Conservation (phyloP, 1,284 basidiomycete genomes). For the Coniferiporia weirii region DNA sequence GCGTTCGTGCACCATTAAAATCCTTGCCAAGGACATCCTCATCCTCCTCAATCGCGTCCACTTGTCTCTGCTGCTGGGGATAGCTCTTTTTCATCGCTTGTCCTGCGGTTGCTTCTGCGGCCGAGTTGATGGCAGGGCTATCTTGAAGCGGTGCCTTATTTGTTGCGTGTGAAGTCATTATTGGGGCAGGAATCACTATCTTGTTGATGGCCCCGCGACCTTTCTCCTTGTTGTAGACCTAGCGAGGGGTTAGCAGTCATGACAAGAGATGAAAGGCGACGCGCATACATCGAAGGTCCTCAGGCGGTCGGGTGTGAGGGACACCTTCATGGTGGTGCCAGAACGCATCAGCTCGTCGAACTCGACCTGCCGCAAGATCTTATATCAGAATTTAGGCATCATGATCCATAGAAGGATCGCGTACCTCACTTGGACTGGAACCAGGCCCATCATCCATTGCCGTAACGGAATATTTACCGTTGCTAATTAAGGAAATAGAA, state of each 20-base stretch:
- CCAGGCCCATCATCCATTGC: conserved; percentile 21
- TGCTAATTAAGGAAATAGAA: conserved; percentile 47
- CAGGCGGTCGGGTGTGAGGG: conserved; percentile 87
- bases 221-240: conserved; percentile 69
- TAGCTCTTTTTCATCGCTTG: neutral
- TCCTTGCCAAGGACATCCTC: neutral
- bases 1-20: conserved; percentile 1
- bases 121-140: conserved; percentile 2
- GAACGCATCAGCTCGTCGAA: conserved; percentile 90
- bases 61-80: neutral
- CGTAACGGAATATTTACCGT: conserved; percentile 15
- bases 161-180: conserved; percentile 13
- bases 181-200: conserved; percentile 24
- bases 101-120: neutral
- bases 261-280: neutral
- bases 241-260: neutral
- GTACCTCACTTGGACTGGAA: conserved; percentile 20
- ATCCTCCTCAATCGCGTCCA: neutral
- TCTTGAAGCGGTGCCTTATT: conserved; percentile 12
- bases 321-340: conserved; percentile 88
- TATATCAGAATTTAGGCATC: conserved; percentile 5
- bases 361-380: conserved; percentile 49
- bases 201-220: conserved; percentile 33
- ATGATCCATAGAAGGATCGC: conserved; percentile 26
- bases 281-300: conserved; percentile 80